These are phyloP conservation scores for Yarrowia deformans DNA, from an alignment of 805 yeast species.

Conservation along the genomic window DNA sequence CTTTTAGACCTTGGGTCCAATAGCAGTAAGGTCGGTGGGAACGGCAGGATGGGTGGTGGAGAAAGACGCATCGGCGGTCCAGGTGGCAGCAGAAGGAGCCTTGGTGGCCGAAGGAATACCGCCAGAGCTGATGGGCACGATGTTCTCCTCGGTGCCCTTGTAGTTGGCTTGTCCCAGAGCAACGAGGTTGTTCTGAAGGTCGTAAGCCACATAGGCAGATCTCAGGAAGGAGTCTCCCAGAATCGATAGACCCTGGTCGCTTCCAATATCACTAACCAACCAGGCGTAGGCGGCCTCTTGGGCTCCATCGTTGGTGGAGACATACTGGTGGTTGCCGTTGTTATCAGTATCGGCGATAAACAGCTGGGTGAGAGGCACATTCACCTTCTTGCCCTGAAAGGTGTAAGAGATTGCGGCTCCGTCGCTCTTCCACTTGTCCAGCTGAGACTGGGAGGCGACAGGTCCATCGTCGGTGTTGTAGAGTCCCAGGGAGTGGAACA, in stretches of 20 bases:
- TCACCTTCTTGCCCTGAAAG: conserved; percentile 9
- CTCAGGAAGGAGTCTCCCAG: conserved; percentile 67
- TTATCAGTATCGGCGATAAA: not conserved
- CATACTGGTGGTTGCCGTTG: conserved; percentile 41
- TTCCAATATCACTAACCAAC: not conserved
- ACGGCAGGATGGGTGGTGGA: not conserved
- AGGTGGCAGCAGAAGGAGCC: conserved; percentile 6
- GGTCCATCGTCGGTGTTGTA: not conserved
- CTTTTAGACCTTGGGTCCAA: conserved; percentile 11
- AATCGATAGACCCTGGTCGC: not conserved
- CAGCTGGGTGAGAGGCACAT: not conserved
- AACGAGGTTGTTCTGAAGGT: conserved; percentile 60
- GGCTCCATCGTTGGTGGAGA: not conserved
- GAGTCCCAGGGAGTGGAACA: conserved; percentile 36
- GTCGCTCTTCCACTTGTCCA: not conserved
- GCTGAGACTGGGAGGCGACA: conserved; percentile 4
- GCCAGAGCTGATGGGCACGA: conserved; percentile 43
- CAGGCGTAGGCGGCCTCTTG: not conserved
- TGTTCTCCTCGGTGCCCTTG: conserved; percentile 13
- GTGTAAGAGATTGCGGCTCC: conserved; percentile 8
- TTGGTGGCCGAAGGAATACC: conserved; percentile 42
- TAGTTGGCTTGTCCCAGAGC: conserved; percentile 59
- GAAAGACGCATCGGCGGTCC: not conserved
- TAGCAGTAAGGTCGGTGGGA: not conserved
- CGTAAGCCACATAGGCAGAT: conserved; percentile 67